phyloP scores from a whole-genome alignment of 164 flowering plant genomes.

The Vitis cinerea region DNA sequence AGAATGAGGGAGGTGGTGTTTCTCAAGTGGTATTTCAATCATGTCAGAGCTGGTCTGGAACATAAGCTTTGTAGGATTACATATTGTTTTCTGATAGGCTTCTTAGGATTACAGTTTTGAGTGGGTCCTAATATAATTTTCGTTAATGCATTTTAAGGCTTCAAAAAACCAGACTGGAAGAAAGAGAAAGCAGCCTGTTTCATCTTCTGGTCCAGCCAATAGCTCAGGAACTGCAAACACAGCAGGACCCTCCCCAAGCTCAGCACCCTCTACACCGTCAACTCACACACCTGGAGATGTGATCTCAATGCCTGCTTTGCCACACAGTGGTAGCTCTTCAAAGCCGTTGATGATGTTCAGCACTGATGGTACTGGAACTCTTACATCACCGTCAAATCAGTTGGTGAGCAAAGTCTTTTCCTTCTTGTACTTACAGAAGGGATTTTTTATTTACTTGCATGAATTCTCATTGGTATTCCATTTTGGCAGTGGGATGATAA shows the following conservation, averaged over 20 bases:
- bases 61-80: not conserved
- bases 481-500: conserved; percentile 91
- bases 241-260: conserved; percentile 94
- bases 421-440: conserved; percentile 11
- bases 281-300: conserved; percentile 97
- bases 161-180: conserved; percentile 83
- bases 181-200: conserved; percentile 90
- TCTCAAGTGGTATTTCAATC: no score
- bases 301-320: conserved; percentile 85
- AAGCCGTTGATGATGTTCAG: conserved; percentile 86
- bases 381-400: conserved; percentile 89
- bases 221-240: conserved; percentile 98
- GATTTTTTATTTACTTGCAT: conserved; percentile 9
- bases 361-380: conserved; percentile 72
- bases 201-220: conserved; percentile 99
- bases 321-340: conserved; percentile 69
- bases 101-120: not conserved
- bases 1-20: no score
- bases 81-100: not conserved
- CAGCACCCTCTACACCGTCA: conserved; percentile 97
- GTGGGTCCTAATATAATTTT: conserved; percentile 33
- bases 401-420: conserved; percentile 49
- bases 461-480: conserved; percentile 41
- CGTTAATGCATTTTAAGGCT: conserved; percentile 47
- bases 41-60: not conserved